Evolutionary conservation across 441 rosid genomes (phyloP), one percentile per base, ranked within the genome.

Genomic region (Bruguiera hainesii): DNA sequence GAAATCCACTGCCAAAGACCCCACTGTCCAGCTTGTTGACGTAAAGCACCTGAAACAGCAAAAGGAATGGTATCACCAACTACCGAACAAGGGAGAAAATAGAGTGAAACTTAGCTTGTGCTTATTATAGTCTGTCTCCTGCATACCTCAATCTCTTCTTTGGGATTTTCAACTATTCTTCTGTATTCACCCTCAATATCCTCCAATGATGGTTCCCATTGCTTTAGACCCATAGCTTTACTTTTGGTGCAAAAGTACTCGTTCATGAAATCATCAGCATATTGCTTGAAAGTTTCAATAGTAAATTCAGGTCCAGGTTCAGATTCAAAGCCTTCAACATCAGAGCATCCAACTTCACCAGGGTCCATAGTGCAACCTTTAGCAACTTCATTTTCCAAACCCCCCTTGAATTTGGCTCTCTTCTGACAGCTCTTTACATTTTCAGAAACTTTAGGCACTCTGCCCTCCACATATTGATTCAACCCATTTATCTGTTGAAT

Each of bases 1-100:
- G 87, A 84, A 88, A 88, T 70, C 91, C 97, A 75, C 90, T 76
- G 74, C 87, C 85, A 80, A 88, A 85, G 28, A 46, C 79, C 49
- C 53, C 67, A 63, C 78, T 75, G 65, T 80, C 83, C 76, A 90
- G 29, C 72, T 80, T 73, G 50, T 71, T 74, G 57, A 89, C 80
- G 66, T 67, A 80, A 64, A 83, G 80, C 69, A 91, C 97, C 97
- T 89, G 71, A 58, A 61, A 68, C 37, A 78, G 68, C 50, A 77
- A 37, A 26, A 56, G 63, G 55, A 62, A 67, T 65, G 66, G 69
- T 56, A 42, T 59, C 6, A 25, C 56, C 49, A 61, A 37, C 67
- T 42, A 51, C 37, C 37, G 21, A 63, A 48, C 8, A 28, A 66
- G 69, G 65, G 29, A 52, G 66, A 61, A 57, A 64, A 65, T 19